Evolutionary conservation across 495 filamentous ascomycete genomes (phyloP).

Genomic region (Penicillium cosmopolitanum): DNA sequence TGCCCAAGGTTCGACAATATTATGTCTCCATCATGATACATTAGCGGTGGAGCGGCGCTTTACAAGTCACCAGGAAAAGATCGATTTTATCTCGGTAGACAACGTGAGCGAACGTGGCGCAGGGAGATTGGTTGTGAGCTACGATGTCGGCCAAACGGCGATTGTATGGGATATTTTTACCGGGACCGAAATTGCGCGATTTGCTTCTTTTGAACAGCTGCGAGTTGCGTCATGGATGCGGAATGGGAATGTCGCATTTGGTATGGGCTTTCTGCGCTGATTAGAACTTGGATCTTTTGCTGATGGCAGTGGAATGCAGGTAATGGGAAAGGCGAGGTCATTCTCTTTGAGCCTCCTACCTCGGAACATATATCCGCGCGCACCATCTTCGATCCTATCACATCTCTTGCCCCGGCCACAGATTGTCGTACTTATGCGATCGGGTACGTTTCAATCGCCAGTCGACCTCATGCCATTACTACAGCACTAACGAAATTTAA

Average conservation of each 20-base stretch:
- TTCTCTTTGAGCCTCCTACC: constrained; percentile 90
- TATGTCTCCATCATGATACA: constrained; percentile 89
- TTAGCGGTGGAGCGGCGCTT: constrained; percentile 88
- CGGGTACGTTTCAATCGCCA: constrained; percentile 61
- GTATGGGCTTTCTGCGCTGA: constrained; percentile 49
- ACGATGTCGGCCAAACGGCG: constrained; percentile 86
- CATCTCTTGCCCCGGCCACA: constrained; percentile 83
- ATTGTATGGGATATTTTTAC: constrained; percentile 98
- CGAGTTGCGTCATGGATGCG: constrained; percentile 92
- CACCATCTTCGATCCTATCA: constrained; percentile 93
- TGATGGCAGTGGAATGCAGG: constrained; percentile 51
- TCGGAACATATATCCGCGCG: constrained; percentile 91
- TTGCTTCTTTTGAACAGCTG: constrained; percentile 86
- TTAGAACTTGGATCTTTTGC: neutral
- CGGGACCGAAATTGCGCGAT: constrained; percentile 85
- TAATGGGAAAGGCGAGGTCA: constrained; percentile 88
- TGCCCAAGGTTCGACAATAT: constrained; percentile 74
- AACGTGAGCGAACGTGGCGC: constrained; percentile 88
- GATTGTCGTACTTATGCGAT: constrained; percentile 97
- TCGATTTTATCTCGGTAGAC: constrained; percentile 83
- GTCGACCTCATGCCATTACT: neutral
- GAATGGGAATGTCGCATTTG: constrained; percentile 96
- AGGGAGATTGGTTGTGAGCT: constrained; percentile 87
- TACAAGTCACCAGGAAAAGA: constrained; percentile 78
- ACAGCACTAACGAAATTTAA: neutral